phyloP scores from a whole-genome alignment of 2,329 filamentous ascomycete genomes.

The Phialophora chinensis region DNA sequence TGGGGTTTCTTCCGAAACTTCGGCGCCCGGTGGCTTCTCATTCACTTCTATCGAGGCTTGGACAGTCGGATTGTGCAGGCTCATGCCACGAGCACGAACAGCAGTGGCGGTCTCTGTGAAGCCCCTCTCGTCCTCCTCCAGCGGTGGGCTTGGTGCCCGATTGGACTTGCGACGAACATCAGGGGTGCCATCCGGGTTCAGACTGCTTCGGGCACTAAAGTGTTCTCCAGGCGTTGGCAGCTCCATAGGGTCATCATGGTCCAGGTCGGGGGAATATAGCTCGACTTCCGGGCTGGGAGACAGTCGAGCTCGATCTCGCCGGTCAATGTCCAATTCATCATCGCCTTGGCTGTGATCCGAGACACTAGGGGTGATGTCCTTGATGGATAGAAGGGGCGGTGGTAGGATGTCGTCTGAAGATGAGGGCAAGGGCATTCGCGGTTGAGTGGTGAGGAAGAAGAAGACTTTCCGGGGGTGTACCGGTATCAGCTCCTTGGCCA shows the following conservation, averaged over 20 bases:
- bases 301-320: constrained; percentile 66
- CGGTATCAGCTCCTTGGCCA: constrained; percentile 90
- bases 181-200: constrained; percentile 42
- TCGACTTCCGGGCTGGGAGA: constrained; percentile 95
- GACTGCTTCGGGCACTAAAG: constrained; percentile 60
- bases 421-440: constrained; percentile 80
- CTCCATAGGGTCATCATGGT: constrained; percentile 66
- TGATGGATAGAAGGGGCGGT: constrained; percentile 58
- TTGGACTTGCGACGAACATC: constrained; percentile 51
- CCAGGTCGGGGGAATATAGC: constrained; percentile 83
- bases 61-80: constrained; percentile 48
- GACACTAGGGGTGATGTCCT: constrained; percentile 81
- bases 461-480: constrained; percentile 94
- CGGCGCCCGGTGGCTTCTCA: constrained; percentile 45
- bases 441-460: constrained; percentile 91
- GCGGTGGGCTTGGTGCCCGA: constrained; percentile 80
- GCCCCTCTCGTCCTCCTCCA: constrained; percentile 94
- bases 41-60: constrained; percentile 45
- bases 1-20: constrained; percentile 40
- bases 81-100: constrained; percentile 66
- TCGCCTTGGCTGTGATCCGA: constrained; percentile 75
- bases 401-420: constrained; percentile 60
- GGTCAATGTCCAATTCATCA: constrained; percentile 69
- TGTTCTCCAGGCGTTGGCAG: constrained; percentile 69
- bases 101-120: constrained; percentile 94